phyloP scores from a whole-genome alignment of 164 flowering plant species.

The Aristolochia fimbriata region DNA sequence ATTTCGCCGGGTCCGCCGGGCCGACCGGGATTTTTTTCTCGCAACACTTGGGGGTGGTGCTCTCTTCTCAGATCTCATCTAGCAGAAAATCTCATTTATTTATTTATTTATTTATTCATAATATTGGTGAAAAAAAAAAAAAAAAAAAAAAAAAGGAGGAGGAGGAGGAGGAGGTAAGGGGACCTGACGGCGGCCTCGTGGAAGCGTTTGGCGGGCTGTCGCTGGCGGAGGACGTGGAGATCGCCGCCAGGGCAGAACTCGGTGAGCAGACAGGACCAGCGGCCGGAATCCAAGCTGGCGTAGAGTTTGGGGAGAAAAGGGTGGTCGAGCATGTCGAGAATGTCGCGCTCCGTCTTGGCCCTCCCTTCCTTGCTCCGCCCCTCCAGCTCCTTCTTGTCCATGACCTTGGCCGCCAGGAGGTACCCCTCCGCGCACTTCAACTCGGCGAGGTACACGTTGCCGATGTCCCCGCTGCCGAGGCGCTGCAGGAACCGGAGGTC shows the following conservation, averaged over 20 bases:
- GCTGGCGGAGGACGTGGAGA: constrained; percentile 69
- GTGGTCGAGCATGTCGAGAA: constrained; percentile 54
- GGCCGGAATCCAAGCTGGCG: constrained; percentile 33
- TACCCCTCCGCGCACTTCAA: constrained; percentile 25
- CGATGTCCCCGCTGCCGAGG: constrained; percentile 77
- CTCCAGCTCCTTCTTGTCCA: constrained; percentile 61
- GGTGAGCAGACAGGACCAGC: constrained; percentile 59
- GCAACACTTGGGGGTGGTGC: no score
- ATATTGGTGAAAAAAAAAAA: no score
- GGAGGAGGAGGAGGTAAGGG: neutral
- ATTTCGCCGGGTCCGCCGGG: no score
- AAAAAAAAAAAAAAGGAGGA: no score
- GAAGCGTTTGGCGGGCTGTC: constrained; percentile 50
- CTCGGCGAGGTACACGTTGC: constrained; percentile 66
- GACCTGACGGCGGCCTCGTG: constrained; percentile 59
- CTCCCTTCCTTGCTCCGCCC: constrained; percentile 48
- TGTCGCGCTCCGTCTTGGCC: constrained; percentile 56
- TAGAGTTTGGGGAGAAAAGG: constrained; percentile 75
- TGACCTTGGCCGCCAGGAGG: constrained; percentile 56
- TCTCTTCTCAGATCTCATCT: no score
- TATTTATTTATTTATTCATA: no score
- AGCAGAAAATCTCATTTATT: no score
- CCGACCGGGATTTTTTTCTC: no score
- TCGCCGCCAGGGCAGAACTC: constrained; percentile 89
- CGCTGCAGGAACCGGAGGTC: constrained; percentile 55